phyloP scores from a whole-genome alignment of 441 rosid species.

The Euphorbia schlechtendalii region DNA sequence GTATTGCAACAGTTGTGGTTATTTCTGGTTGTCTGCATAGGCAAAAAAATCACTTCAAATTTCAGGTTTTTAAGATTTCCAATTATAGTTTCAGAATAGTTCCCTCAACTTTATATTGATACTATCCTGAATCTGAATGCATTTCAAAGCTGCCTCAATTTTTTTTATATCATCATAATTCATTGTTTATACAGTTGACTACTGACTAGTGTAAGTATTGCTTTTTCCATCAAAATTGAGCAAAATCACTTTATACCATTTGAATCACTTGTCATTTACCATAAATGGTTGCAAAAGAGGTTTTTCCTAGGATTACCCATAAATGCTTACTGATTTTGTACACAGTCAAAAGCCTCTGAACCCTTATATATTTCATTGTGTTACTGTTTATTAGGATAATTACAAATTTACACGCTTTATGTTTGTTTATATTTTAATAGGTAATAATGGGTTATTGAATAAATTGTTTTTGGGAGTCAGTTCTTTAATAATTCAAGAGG shows the following conservation, averaged over 20 bases:
- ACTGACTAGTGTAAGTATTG: background rate
- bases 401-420: no score
- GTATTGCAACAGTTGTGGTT: background rate
- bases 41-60: conserved; percentile 8
- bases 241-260: background rate
- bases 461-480: background rate
- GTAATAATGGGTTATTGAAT: no score
- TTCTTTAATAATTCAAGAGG: background rate
- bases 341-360: background rate
- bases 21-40: conserved; percentile 5
- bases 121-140: conserved; percentile 5
- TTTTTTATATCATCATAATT: conserved; percentile 1
- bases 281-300: conserved; percentile 5
- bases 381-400: no score
- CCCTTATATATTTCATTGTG: background rate
- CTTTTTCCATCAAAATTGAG: conserved; percentile 5
- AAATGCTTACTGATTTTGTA: background rate
- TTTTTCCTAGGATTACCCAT: background rate
- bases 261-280: background rate
- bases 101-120: conserved; percentile 7
- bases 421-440: no score
- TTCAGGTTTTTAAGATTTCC: conserved; percentile 14
- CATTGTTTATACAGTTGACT: conserved; percentile 9
- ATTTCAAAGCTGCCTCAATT: background rate
- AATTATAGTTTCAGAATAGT: conserved; percentile 11